Conservation (phyloP, 768 basidiomycete species). For the Leccinum broughii region DNA sequence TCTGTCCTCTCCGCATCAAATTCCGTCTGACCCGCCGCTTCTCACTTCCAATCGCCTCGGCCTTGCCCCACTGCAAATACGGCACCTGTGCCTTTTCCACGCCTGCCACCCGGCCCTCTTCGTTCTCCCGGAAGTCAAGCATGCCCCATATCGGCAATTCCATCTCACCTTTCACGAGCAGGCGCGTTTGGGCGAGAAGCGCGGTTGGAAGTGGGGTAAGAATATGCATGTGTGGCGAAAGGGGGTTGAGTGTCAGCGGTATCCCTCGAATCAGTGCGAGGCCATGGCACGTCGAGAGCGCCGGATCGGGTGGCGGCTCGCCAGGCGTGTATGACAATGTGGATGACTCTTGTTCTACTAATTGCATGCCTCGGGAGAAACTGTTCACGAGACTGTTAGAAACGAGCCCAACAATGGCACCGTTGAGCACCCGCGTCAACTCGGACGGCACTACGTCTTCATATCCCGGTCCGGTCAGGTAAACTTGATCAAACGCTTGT, state of each 20-base stretch:
- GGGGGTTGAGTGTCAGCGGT: constrained; percentile 29
- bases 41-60: constrained; percentile 70
- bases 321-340: constrained; percentile 61
- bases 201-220: constrained; percentile 70
- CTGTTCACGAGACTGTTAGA: constrained; percentile 14
- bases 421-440: constrained; percentile 70
- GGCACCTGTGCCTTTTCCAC: constrained; percentile 59
- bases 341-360: background rate
- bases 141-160: constrained; percentile 87
- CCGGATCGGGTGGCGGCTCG: constrained; percentile 53
- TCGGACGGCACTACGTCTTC: constrained; percentile 80
- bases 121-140: constrained; percentile 63
- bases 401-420: constrained; percentile 77
- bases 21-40: constrained; percentile 77
- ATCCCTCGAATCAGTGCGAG: constrained; percentile 71
- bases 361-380: background rate
- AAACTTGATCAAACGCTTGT: constrained; percentile 58
- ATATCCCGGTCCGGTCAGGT: constrained; percentile 69
- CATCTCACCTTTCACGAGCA: constrained; percentile 81
- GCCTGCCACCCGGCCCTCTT: constrained; percentile 45
- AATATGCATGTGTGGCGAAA: constrained; percentile 54
- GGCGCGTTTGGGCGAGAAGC: constrained; percentile 37
- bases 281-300: constrained; percentile 66
- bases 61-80: constrained; percentile 78
- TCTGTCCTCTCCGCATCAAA: constrained; percentile 80